Percentiles rank a stretch among this genome's conserved stretches.
Conservation (phyloP, 2,329 filamentous ascomycete species). For the Dothideomycetes sp. region DNA sequence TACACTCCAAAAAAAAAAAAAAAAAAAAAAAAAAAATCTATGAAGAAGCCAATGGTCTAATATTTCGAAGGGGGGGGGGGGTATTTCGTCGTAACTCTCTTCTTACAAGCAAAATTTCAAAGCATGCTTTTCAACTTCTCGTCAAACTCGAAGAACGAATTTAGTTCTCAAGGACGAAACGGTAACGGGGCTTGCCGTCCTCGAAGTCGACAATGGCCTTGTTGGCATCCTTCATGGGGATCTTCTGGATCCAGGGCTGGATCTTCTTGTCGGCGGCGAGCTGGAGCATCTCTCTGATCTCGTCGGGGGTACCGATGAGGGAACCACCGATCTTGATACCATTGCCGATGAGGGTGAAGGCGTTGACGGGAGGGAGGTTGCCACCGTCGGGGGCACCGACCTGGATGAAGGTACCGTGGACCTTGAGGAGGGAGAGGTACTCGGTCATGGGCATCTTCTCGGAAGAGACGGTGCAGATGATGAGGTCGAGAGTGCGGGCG, state of each 20-base stretch:
- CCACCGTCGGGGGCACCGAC: conserved; percentile 54
- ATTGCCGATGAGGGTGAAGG: conserved; percentile 49
- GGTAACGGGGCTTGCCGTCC: conserved; percentile 42
- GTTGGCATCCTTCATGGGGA: conserved; percentile 50
- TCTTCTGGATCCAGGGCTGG: conserved; percentile 53
- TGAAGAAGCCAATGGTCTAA: too few species aligned
- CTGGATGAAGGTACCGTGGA: conserved; percentile 53
- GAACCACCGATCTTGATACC: conserved; percentile 37
- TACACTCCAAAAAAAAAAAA: too few species aligned
- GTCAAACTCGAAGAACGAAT: not conserved
- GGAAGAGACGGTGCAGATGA: conserved; percentile 48
- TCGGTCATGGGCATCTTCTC: conserved; percentile 52
- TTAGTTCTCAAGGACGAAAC: conserved; percentile 32
- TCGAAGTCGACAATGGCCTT: conserved; percentile 49
- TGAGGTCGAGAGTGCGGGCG: conserved; percentile 44
- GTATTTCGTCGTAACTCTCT: too few species aligned
- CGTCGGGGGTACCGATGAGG: conserved; percentile 43
- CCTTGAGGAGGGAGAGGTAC: conserved; percentile 52
- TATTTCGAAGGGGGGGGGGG: too few species aligned
- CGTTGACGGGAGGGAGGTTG: conserved; percentile 43
- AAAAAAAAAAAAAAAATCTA: too few species aligned
- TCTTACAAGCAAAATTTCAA: conserved; percentile 1
- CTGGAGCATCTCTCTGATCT: conserved; percentile 53
- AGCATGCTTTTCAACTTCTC: not conserved
- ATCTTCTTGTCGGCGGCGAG: conserved; percentile 51